Evolutionary conservation across 2,329 filamentous ascomycete species (phyloP).

Genomic region (Arthrobotrys conoides): DNA sequence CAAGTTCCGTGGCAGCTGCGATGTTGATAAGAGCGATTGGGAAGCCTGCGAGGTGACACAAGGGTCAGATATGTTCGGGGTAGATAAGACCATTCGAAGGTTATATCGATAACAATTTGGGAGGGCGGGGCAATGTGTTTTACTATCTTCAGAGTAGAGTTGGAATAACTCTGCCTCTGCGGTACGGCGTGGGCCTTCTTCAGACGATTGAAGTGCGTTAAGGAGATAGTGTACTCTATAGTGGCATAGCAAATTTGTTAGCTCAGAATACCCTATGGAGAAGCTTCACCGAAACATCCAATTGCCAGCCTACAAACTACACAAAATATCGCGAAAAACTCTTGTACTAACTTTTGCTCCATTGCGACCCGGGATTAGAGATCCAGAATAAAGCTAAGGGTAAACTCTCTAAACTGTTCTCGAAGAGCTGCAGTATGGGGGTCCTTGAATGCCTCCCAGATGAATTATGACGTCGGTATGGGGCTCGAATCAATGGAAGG

Average conservation of each 20-base stretch:
- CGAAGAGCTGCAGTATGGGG: conserved; percentile 19
- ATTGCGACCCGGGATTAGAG: conserved; percentile 32
- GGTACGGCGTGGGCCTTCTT: conserved; percentile 82
- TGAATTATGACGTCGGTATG: not conserved
- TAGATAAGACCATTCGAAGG: conserved; percentile 68
- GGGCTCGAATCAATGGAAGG: not conserved
- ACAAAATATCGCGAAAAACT: not conserved
- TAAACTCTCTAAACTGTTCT: conserved; percentile 21
- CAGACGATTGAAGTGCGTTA: conserved; percentile 84
- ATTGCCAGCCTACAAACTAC: not conserved
- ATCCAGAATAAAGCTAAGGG: conserved; percentile 16
- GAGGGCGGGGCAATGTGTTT: conserved; percentile 17
- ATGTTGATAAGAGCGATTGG: conserved; percentile 85
- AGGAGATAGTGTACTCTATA: conserved; percentile 82
- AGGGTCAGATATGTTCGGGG: conserved; percentile 10
- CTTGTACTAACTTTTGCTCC: conserved; percentile 52
- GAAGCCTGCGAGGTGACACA: conserved; percentile 71
- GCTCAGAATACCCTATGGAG: not conserved
- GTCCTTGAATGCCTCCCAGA: conserved; percentile 11
- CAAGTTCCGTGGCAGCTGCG: conserved; percentile 80
- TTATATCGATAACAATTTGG: conserved; percentile 62
- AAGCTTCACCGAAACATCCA: conserved; percentile 5
- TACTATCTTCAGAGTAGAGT: conserved; percentile 74
- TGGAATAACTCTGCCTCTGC: conserved; percentile 86
- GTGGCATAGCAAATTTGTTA: not conserved